Base-by-base conservation (phyloP, 768 basidiomycete species). In the Tylopilus sp. region DNA sequence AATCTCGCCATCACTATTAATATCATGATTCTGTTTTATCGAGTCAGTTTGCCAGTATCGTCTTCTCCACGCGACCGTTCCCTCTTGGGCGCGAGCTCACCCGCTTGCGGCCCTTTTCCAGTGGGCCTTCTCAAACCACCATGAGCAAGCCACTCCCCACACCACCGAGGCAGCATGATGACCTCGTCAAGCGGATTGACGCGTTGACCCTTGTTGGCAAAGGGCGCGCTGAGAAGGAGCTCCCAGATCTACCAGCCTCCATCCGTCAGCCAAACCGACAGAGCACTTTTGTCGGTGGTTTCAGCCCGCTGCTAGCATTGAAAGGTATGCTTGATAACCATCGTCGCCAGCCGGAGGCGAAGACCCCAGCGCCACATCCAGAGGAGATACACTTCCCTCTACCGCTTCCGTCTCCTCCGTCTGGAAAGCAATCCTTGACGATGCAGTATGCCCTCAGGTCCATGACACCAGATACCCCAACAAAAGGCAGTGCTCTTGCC, bases 231-330 rank as follows among this genome's bases (percentile, higher is more conserved):
- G 48, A 48, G 34, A 61, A 62, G 55, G 54, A 37, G 11, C 63
- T 57, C 37, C 61, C 60, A 19, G 49, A 56, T n/a, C n/a, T 4
- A 0, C 55, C 57, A 25, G 6, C 2, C 9, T 33, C 21, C 8
- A 10, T 12, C 24, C 0, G 3, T n/a, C 36, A 19, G 9, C 43
- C 26, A 28, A 9, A 19, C 14, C 24, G 13, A 24, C 34, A 45
- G 21, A 34, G 1, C 41, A 54, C 56, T 26, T 83, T 84, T 58
- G 64, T 83, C 29, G 82, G 80, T 17, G 81, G 82, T 28, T 85
- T 84, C 60, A 54, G 19, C 40, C 70, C 59, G 46, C n/a, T 29
- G 38, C 31, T 59, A 8, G 45, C 54, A 5, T 22, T 47, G 46
- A 62, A 57, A 14, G 17, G 29, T 9, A 41, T 33, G 3, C 58